Evolutionary conservation across 169 alveolate genomes (phyloP).

Genomic region (Perkinsus olseni): DNA sequence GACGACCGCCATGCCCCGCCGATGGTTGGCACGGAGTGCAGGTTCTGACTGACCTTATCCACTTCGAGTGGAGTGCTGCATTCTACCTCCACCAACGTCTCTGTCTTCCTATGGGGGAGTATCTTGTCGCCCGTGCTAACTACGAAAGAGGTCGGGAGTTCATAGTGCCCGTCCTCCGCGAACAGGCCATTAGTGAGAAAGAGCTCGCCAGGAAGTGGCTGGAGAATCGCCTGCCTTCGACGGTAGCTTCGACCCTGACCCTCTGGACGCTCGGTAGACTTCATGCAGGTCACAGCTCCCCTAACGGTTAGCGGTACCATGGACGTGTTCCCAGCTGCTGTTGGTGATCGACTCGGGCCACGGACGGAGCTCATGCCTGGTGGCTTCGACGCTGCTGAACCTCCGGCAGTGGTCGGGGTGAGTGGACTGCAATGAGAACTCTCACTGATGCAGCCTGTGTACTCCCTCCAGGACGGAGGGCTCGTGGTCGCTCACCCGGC

Average conservation of each 20-base stretch:
- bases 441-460: not conserved
- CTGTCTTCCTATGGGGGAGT: not conserved
- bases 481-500: not conserved
- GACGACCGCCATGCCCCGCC: slow-evolving; percentile 12
- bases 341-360: not conserved
- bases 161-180: not conserved
- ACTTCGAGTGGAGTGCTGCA: slow-evolving; percentile 34
- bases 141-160: not conserved
- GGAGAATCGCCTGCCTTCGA: not conserved
- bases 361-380: not conserved
- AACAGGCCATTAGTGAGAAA: not conserved
- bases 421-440: not conserved
- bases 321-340: not conserved
- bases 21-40: slow-evolving; percentile 14
- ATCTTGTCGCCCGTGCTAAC: not conserved
- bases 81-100: not conserved
- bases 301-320: not conserved
- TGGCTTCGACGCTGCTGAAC: not conserved
- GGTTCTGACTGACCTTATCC: slow-evolving; percentile 20
- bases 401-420: not conserved
- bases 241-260: not conserved
- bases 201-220: not conserved
- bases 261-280: not conserved
- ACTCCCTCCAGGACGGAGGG: not conserved
- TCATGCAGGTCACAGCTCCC: not conserved